Conservation (phyloP, 371 early-diverging fungal genomes). For the Mortierella sp. region DNA sequence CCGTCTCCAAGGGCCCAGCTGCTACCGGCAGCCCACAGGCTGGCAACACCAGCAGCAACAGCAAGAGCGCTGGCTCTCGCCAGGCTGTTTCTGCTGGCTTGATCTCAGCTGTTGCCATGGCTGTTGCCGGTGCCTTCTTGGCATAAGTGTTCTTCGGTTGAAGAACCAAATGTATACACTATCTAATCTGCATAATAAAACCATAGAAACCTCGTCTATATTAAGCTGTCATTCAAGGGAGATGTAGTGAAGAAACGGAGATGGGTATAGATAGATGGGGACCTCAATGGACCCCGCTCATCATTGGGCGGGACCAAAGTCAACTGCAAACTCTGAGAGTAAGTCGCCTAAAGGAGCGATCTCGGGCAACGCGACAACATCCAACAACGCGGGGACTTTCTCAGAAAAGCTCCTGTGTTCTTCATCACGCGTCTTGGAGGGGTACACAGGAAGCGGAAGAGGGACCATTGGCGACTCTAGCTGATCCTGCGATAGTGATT, state of each 20-base stretch:
- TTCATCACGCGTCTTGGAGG: conserved; percentile 14
- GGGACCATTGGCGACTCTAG: background rate
- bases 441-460: conserved; percentile 27
- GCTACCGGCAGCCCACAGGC: background rate
- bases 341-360: conserved; percentile 33
- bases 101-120: conserved; percentile 20
- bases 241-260: no score
- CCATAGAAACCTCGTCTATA: no score
- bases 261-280: no score
- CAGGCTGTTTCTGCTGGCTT: conserved; percentile 1
- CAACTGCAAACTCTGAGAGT: conserved; percentile 26
- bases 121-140: conserved; percentile 28
- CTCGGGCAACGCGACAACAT: conserved; percentile 17
- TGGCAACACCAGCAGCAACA: conserved; percentile 7
- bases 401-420: background rate
- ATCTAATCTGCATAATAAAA: background rate
- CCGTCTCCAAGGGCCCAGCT: background rate
- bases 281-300: background rate
- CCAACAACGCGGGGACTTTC: background rate
- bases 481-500: background rate
- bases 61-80: background rate
- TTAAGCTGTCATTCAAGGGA: no score
- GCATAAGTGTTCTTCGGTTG: conserved; percentile 14
- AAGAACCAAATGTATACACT: background rate
- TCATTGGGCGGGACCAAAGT: conserved; percentile 14